Base-by-base conservation (phyloP, 306 rosid genomes). In the Cyamopsis tetragonoloba region DNA sequence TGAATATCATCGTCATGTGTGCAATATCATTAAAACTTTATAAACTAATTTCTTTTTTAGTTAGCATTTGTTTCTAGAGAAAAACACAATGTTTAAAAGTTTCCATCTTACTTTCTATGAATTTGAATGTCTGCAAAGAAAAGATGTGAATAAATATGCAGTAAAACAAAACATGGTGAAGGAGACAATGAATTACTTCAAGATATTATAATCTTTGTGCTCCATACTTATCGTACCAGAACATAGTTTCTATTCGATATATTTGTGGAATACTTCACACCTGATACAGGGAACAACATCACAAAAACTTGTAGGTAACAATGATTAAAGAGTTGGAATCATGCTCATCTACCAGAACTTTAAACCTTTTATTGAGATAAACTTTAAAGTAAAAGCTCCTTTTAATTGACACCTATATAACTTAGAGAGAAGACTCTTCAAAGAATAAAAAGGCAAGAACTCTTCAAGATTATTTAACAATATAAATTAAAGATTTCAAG, bases 161-260 rank as follows among this genome's bases (percentile, higher is more conserved):
- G 43, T 43, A 51, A 50, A 51, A 59, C 42, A 35, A 34, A 56
- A 61, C 14, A 60, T 60, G 48, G 15, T 30, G 4, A 31, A 64
- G 22, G 22, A 30, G 53, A 66, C n/a, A n/a, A n/a, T 64, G 12
- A 47, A 77, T 79, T 81, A 84, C 97, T 57, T 91, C 97, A 13
- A 82, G 63, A 63, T 92, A 84, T n/a, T n/a, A n/a, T 78, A 91
- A 70, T 26, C 97, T 88, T 5, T 88, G 91, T 12, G 96, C 82
- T 68, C 93, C 96, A 77, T 88, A 91, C 71, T 88, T 91, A 74
- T 88, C 96, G 43, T 91, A 96, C 97, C 96, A 88, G 75, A 88
- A 88, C 97, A 91, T 91, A 12, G 96, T 91, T 78, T 96, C 96
- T 23, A 91, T 91, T 6, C 96, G 82, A 70, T 91, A 91, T 73